These are phyloP conservation scores for Linum tenue DNA, from an alignment of 345 rosid genomes.

Conservation along the genomic window DNA sequence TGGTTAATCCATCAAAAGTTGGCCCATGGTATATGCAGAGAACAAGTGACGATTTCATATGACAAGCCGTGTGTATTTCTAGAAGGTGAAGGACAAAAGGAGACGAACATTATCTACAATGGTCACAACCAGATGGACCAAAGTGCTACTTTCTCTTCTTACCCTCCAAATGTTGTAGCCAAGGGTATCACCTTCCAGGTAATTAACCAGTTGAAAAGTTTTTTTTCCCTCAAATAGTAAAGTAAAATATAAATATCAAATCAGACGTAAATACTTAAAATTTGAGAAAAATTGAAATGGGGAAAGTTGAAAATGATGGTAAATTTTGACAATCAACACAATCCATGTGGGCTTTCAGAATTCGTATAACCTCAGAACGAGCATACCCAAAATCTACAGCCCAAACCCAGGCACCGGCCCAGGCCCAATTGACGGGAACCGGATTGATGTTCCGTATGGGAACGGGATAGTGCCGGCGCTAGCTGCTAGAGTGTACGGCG, in stretches of 20 bases:
- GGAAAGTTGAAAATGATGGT: too few species aligned
- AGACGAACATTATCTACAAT: constrained; percentile 25
- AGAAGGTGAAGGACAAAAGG: constrained; percentile 24
- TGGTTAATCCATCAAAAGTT: too few species aligned
- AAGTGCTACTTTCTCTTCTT: constrained; percentile 39
- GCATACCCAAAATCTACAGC: neutral
- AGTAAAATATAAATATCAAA: too few species aligned
- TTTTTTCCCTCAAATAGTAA: neutral
- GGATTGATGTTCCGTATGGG: too few species aligned
- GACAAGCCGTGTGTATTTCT: constrained; percentile 35
- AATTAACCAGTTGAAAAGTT: too few species aligned
- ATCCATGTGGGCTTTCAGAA: constrained; percentile 25
- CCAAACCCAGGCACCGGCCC: neutral
- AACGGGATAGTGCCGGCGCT: constrained; percentile 26
- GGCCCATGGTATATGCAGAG: constrained; percentile 37
- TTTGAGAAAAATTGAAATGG: too few species aligned
- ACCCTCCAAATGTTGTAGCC: constrained; percentile 30
- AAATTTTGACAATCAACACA: neutral
- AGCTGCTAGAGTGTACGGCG: constrained; percentile 38
- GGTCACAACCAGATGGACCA: constrained; percentile 24
- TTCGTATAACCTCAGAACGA: constrained; percentile 21
- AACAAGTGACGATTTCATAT: constrained; percentile 28
- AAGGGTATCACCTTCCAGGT: constrained; percentile 43
- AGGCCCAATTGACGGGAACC: neutral
- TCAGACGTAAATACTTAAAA: too few species aligned